Base-by-base conservation (phyloP, 2,329 filamentous ascomycete species). In the Juglanconis juglandina region DNA sequence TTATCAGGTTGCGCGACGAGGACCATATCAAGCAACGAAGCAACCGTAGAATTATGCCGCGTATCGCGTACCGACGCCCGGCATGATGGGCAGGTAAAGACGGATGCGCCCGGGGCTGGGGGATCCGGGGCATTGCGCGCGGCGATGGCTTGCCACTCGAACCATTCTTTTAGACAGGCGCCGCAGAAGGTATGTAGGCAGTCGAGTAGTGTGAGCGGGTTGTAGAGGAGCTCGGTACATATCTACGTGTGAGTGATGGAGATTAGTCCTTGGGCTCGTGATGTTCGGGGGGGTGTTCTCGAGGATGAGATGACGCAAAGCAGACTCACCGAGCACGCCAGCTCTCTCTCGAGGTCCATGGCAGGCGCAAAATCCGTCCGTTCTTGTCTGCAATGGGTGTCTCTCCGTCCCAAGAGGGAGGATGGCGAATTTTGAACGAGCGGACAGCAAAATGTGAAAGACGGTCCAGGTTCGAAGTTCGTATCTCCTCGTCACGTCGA, bases 121-220 rank as follows among this genome's bases (percentile, higher is more conserved):
- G 79, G 77, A 10, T 76, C 76, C 11, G 81, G 81, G 2, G 77
- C 75, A 60, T 74, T 77, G 64, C 82, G 83, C 48, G 82, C 83
- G 13, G 81, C 79, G 35, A 81, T 79, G 42, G 87, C 87, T 73
- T 96, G 92, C 75, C 87, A 95, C 64, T 81, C 79, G 72, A 98
- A 99, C 95, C 95, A 99, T 78, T 96, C 92, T 74, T 96, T 96
- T 61, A 98, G 75, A 72, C 95, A 99, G 44, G 91, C 90, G 65
- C 93, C 95, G 79, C 95, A 99, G 75, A 96, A 99, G 50, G 94
- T 97, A 76, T 96, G 92, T 49, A 96, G 85, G 72, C 92, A 96
- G 79, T 96, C 91, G 73, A 96, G 90, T 53, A 96, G 86, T 34
- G 92, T 96, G 65, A 96, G 83, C 39, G 93, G 92, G 73, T 96